phyloP scores from a whole-genome alignment of 2,329 filamentous ascomycete species.

The Calonectria montana region DNA sequence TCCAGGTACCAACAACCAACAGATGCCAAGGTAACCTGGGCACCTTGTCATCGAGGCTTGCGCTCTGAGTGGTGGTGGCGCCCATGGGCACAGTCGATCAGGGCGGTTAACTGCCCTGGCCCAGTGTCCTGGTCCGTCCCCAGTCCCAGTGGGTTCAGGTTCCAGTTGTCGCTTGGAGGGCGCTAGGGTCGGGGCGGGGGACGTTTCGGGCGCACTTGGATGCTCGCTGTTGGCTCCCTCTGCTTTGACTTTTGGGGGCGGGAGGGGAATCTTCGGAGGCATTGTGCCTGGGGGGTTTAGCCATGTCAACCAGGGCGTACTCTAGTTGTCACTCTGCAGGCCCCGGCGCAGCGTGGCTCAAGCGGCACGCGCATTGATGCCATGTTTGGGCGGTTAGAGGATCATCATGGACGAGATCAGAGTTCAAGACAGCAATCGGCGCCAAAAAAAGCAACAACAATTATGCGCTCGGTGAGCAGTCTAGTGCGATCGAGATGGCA shows the following conservation, averaged over 20 bases:
- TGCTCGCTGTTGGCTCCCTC: conserved; percentile 12
- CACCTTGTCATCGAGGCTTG: conserved; percentile 4
- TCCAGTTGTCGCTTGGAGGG: conserved; percentile 29
- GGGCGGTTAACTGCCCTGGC: conserved; percentile 20
- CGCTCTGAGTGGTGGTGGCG: conserved; percentile 11
- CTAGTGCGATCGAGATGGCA: not conserved
- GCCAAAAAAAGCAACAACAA: not conserved
- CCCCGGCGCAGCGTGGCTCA: not conserved
- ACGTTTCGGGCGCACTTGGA: conserved; percentile 24
- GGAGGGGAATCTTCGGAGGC: conserved; percentile 7
- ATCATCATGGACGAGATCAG: not conserved
- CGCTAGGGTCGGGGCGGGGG: conserved; percentile 29
- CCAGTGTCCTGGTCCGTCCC: conserved; percentile 10
- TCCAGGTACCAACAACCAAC: conserved; percentile 12
- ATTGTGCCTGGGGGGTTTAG: conserved; percentile 8
- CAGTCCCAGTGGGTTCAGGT: conserved; percentile 3
- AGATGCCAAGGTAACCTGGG: not conserved
- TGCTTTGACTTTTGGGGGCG: conserved; percentile 10
- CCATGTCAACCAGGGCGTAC: not conserved
- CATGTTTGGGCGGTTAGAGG: conserved; percentile 5
- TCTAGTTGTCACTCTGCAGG: conserved; percentile 7
- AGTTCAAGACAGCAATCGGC: not conserved
- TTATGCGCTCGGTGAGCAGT: not conserved
- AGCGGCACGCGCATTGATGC: conserved; percentile 15
- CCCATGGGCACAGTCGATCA: not conserved